Percentiles rank a stretch among this genome's conserved stretches.
Evolutionary conservation across 331 rosid genomes (phyloP).

Genomic region (Arachis monticola): DNA sequence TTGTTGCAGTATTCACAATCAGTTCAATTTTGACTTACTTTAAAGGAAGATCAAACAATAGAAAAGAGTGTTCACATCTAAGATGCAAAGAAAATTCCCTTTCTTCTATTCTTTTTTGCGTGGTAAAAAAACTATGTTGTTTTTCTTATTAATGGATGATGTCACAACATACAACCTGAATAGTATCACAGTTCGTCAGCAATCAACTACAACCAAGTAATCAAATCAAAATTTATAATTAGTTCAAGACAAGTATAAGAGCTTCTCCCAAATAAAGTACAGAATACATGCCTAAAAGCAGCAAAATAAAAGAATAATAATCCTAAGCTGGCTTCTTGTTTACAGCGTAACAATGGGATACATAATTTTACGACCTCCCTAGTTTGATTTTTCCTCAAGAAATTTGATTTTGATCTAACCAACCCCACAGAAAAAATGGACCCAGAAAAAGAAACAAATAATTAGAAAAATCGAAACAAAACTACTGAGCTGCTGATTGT

Average conservation of each 20-base stretch:
- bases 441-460: constrained; percentile 34
- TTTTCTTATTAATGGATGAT: constrained; percentile 16
- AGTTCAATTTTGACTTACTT: constrained; percentile 27
- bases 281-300: constrained; percentile 39
- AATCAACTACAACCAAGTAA: constrained; percentile 32
- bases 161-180: constrained; percentile 22
- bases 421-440: constrained; percentile 39
- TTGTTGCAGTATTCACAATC: background rate
- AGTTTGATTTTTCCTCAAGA: constrained; percentile 34
- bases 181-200: constrained; percentile 24
- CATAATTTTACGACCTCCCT: constrained; percentile 39
- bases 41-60: constrained; percentile 9
- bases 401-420: constrained; percentile 41
- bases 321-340: constrained; percentile 28
- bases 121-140: too few relatives aligned
- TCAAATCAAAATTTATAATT: constrained; percentile 11
- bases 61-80: constrained; percentile 24
- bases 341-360: constrained; percentile 35
- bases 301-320: constrained; percentile 14
- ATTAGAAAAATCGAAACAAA: constrained; percentile 47
- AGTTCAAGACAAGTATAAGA: constrained; percentile 26
- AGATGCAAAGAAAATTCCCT: constrained; percentile 3
- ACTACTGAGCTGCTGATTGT: constrained; percentile 38
- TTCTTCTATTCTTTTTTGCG: background rate
- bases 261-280: constrained; percentile 18